phyloP scores from a whole-genome alignment of 2,329 filamentous ascomycete species.

The Ophiocordyceps polyrhachis-furcata region DNA sequence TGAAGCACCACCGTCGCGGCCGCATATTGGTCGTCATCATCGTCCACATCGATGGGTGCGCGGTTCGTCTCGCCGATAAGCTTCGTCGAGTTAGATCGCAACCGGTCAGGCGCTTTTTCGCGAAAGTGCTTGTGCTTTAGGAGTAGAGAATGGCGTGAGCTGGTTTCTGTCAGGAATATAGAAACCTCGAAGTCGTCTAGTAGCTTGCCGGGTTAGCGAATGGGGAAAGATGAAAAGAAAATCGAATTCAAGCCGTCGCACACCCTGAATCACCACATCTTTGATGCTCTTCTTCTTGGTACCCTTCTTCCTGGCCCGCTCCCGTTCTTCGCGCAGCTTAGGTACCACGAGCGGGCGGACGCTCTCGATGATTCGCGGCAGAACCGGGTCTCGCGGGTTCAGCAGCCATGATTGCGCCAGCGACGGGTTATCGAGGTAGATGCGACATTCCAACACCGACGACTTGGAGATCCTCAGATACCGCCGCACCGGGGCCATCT shows the following conservation, averaged over 20 bases:
- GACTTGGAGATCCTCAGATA: constrained; percentile 86
- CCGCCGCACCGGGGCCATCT: constrained; percentile 72
- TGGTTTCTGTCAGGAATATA: constrained; percentile 78
- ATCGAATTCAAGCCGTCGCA: too few species aligned
- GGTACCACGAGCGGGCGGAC: constrained; percentile 75
- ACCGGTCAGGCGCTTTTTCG: constrained; percentile 31
- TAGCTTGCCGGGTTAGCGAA: constrained; percentile 1
- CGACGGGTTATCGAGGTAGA: constrained; percentile 83
- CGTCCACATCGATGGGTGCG: constrained; percentile 33
- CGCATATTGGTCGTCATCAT: constrained; percentile 9
- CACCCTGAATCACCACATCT: constrained; percentile 73
- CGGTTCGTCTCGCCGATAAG: constrained; percentile 38
- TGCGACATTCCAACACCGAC: constrained; percentile 89
- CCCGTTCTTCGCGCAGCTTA: constrained; percentile 76
- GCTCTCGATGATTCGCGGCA: constrained; percentile 68
- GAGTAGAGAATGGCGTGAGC: constrained; percentile 68
- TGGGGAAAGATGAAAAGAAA: constrained; percentile 1
- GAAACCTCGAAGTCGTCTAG: constrained; percentile 89
- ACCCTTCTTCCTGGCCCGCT: constrained; percentile 34
- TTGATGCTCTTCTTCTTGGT: constrained; percentile 70
- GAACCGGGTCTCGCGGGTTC: constrained; percentile 52
- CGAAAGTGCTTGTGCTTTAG: constrained; percentile 68
- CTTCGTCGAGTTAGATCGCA: constrained; percentile 43
- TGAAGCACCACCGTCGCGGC: constrained; percentile 14
- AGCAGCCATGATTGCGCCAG: constrained; percentile 72